Base-by-base conservation (phyloP, 371 early-diverging fungal species). In the Syncephalastrum sp. region DNA sequence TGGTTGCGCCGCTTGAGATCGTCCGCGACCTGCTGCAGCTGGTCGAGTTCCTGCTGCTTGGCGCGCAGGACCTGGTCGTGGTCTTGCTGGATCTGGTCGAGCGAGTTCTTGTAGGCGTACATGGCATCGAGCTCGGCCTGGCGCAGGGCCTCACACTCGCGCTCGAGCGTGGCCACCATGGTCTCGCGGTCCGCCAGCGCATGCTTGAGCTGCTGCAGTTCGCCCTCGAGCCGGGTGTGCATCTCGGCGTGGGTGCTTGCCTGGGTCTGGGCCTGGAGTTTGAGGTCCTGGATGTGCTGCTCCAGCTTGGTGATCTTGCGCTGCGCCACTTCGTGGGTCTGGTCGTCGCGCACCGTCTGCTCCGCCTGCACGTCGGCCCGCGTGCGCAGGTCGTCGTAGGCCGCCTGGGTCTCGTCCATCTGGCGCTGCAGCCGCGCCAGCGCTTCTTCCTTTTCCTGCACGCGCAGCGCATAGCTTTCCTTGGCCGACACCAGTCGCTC, bases 141-240 rank as follows among this genome's bases (percentile, higher is more conserved):
- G 17, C 74, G 63, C 27, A 79, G 44, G 14, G 71, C 72, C 41
- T 72, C 74, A 47, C 67, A 70, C 47, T 82, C 79, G 8, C 67
- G 56, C 50, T 78, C 75, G 17, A 75, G 50, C 4, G 68, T 53
- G 1, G 65, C 55, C 1, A 67, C 50, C 54, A 65, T 65, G 7
- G 64, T 58, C 44, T 72, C 70, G 44, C 64, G 54, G 8, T 70
- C 69, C 25, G 53, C 42, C 13, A 65, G 41, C 1, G 57, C 61
- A 42, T 56, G 57, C 13, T 47, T 61, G 45, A 65, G 19, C 24
- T 57, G 58, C 29, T 43, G 41, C 14, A 54, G 43, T 44, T 63
- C 56, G 6, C 47, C 49, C n/a, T 54, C 27, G 14, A 49, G 45
- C 2, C 50, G 14, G 16, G 50, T 47, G 47, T 61, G 55, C 12